Base-by-base conservation (phyloP, 2,329 filamentous ascomycete species). In the Colletotrichum neosansevieriae region DNA sequence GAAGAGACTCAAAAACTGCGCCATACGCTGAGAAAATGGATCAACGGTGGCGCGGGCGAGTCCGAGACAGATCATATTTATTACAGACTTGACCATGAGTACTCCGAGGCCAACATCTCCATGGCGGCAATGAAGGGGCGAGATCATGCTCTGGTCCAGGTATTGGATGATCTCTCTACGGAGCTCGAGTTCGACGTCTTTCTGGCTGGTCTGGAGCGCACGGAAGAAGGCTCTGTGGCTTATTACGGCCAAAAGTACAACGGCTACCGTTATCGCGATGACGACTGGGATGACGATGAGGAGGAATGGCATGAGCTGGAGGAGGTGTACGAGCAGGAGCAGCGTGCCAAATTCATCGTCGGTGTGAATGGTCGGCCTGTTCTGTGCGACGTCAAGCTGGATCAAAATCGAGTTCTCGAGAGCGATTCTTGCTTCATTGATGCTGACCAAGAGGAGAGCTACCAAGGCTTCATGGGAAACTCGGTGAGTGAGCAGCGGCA, bases 71-170 rank as follows among this genome's bases (percentile, higher is more conserved):
- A 71, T 3, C 69, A 58, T 1, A 6, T 77, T 10, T 79, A 75
- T 50, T 76, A 79, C 51, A 54, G 74, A 9, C 72, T 82, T 4
- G 75, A 76, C 3, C 72, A 81, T 57, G 72, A 76, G 21, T 81
- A 81, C 61, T 76, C 74, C 4, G 73, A 78, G 44, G 74, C 73
- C 29, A 77, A 71, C 57, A 63, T 78, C n/a, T 78, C 78, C 3
- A 69, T 74, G 21, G 47, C 54, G 12, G 63, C 47, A 0, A 61
- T 82, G 9, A 77, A 80, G 53, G 50, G 67, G 0, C 58, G 53
- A 0, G 80, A 81, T 57, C 50, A 72, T 11, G 59, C 66, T 1
- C 71, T 72, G 2, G 72, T 77, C 0, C 71, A 76, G 9, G 62
- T 58, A 17, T 72, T 81, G 5, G 67, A 70, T 1, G 47, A 74